Evolutionary conservation across 208 protist genomes (phyloP).

Genomic region (Phytomonas sp.): DNA sequence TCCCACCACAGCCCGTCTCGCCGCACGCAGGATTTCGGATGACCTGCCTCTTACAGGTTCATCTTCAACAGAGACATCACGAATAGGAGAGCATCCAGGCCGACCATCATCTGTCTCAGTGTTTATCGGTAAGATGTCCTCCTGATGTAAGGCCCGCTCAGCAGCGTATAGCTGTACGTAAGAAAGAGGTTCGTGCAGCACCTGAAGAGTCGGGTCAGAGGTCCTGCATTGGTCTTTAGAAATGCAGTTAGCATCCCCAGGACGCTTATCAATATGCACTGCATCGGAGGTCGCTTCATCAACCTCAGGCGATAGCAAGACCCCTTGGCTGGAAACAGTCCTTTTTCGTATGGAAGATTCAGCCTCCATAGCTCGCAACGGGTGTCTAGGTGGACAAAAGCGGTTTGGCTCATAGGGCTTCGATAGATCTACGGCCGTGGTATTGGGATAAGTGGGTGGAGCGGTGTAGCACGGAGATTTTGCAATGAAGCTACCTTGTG

Average conservation of each 20-base stretch:
- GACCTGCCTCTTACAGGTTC: not conserved
- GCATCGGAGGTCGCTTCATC: not conserved
- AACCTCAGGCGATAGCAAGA: not conserved
- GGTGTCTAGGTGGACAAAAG: not conserved
- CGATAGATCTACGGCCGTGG: slow-evolving; percentile 12
- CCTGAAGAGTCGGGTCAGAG: not conserved
- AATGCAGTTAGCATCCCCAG: not conserved
- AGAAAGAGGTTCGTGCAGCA: not conserved
- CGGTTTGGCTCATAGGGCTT: slow-evolving; percentile 21
- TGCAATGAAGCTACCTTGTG: not conserved
- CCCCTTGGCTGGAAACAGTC: not conserved
- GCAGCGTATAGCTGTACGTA: not conserved
- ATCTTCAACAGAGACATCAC: not conserved
- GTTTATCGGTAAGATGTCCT: not conserved
- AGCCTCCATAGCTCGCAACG: slow-evolving; percentile 1
- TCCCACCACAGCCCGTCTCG: not conserved
- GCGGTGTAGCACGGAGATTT: not conserved
- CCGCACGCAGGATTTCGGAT: not conserved
- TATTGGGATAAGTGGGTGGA: not conserved
- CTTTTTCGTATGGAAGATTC: not conserved
- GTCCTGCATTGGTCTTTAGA: not conserved
- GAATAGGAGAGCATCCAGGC: not conserved
- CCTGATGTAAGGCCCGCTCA: not conserved
- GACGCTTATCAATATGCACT: not conserved
- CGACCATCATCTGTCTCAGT: not conserved